phyloP scores from a whole-genome alignment of 2,329 filamentous ascomycete genomes.

The Alternaria hordeiaustralica region DNA sequence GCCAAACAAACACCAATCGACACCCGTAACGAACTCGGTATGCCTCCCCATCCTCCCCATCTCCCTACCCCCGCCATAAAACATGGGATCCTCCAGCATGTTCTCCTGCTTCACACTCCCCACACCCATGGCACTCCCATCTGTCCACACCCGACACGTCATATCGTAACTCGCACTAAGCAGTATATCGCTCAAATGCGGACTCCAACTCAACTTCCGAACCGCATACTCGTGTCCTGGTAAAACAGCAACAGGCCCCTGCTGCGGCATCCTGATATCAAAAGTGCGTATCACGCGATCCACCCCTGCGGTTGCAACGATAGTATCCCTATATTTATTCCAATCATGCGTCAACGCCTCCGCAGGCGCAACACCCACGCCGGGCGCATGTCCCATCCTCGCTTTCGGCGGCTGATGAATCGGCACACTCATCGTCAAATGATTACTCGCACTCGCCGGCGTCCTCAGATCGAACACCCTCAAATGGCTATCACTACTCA shows the following conservation, averaged over 20 bases:
- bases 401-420: slow-evolving; percentile 73
- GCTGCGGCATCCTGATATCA: slow-evolving; percentile 78
- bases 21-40: slow-evolving; percentile 94
- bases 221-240: slow-evolving; percentile 92
- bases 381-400: slow-evolving; percentile 51
- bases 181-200: slow-evolving; percentile 87
- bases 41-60: slow-evolving; percentile 89
- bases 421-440: slow-evolving; percentile 81
- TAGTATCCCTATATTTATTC: slow-evolving; percentile 93
- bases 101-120: slow-evolving; percentile 42
- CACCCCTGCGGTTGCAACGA: slow-evolving; percentile 88
- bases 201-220: slow-evolving; percentile 85
- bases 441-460: slow-evolving; percentile 84
- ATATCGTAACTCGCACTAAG: slow-evolving; percentile 96
- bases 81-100: slow-evolving; percentile 46
- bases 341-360: slow-evolving; percentile 96
- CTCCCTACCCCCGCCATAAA: slow-evolving; percentile 66
- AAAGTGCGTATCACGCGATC: slow-evolving; percentile 88
- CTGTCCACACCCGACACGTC: slow-evolving; percentile 93
- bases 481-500: slow-evolving; percentile 86
- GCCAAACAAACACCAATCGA: slow-evolving; percentile 98
- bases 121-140: slow-evolving; percentile 66
- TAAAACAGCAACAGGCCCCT: slow-evolving; percentile 75
- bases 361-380: slow-evolving; percentile 64
- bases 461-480: slow-evolving; percentile 91